Evolutionary conservation across 2,329 filamentous ascomycete species (phyloP).

Genomic region (Neofusicoccum sp.): DNA sequence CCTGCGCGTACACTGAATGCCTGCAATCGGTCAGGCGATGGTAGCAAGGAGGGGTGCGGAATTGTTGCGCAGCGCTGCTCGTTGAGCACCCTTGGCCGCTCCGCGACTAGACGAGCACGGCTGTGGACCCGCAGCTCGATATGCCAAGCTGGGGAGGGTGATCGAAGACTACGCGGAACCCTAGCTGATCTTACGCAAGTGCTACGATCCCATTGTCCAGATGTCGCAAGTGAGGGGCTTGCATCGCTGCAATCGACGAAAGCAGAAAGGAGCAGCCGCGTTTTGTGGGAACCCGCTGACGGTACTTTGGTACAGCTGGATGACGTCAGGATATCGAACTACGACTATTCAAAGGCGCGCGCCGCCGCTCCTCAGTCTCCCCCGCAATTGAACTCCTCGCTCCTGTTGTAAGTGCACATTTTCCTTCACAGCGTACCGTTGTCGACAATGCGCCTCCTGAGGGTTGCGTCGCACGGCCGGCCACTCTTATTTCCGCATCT

Average conservation of each 20-base stretch:
- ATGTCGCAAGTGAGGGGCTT: slow-evolving; percentile 15
- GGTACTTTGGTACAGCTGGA: background rate
- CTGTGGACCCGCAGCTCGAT: background rate
- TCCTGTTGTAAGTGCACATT: background rate
- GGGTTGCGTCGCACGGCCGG: background rate
- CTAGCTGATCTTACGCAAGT: slow-evolving; percentile 12
- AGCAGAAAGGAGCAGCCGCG: background rate
- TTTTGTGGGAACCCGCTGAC: slow-evolving; percentile 2
- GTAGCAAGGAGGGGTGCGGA: background rate
- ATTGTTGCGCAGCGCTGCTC: background rate
- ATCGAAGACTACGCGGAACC: background rate
- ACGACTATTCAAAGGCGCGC: slow-evolving; percentile 14
- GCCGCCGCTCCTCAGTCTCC: background rate
- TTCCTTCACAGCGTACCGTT: background rate
- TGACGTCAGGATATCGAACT: slow-evolving; percentile 5
- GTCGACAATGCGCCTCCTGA: background rate
- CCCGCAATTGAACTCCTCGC: background rate
- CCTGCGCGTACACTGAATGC: background rate
- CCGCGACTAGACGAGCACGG: background rate
- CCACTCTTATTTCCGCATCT: background rate
- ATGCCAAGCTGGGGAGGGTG: slow-evolving; percentile 1
- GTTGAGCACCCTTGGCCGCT: background rate
- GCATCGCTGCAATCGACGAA: slow-evolving; percentile 4
- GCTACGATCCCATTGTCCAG: background rate
- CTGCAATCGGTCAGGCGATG: background rate